Percentiles rank a stretch among this genome's conserved stretches.
phyloP scores from a whole-genome alignment of 2,329 filamentous ascomycete species.

The Penicillium glabrum region DNA sequence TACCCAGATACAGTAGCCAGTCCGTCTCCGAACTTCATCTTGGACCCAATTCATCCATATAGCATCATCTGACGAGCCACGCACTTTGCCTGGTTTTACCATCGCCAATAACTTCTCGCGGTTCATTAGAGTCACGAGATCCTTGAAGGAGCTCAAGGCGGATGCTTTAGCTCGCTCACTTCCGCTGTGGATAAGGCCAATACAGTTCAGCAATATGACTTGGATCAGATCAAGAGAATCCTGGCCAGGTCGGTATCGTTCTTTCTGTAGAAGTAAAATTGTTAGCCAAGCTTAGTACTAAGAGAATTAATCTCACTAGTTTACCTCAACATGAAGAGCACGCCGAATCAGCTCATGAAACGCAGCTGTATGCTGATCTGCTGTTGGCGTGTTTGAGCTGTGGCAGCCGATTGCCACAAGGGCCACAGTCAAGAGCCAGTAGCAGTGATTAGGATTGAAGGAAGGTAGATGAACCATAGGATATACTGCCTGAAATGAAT shows the following conservation, averaged over 20 bases:
- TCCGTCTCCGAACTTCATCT: conserved; percentile 38
- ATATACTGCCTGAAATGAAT: conserved; percentile 41
- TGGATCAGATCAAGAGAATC: conserved; percentile 31
- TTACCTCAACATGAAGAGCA: conserved; percentile 37
- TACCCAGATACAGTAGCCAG: conserved; percentile 48
- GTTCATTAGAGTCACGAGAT: conserved; percentile 27
- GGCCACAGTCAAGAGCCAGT: conserved; percentile 44
- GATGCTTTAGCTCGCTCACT: conserved; percentile 24
- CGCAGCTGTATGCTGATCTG: conserved; percentile 30
- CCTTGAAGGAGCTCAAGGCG: conserved; percentile 27
- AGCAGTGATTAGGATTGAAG: conserved; percentile 35
- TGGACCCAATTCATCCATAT: conserved; percentile 40
- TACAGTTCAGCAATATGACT: conserved; percentile 32
- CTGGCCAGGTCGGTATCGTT: conserved; percentile 15
- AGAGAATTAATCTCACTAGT: too few relatives aligned
- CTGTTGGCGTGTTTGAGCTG: conserved; percentile 26
- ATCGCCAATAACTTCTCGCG: conserved; percentile 22
- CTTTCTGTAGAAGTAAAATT: conserved; percentile 21
- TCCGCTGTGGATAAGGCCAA: conserved; percentile 31
- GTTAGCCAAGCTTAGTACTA: neutral
- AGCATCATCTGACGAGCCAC: conserved; percentile 10
- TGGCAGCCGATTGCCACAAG: conserved; percentile 44
- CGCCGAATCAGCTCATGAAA: conserved; percentile 46
- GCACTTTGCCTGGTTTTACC: conserved; percentile 10
- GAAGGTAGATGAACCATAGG: conserved; percentile 42